phyloP scores from a whole-genome alignment of 208 protist genomes.

The Willaertia magna region DNA sequence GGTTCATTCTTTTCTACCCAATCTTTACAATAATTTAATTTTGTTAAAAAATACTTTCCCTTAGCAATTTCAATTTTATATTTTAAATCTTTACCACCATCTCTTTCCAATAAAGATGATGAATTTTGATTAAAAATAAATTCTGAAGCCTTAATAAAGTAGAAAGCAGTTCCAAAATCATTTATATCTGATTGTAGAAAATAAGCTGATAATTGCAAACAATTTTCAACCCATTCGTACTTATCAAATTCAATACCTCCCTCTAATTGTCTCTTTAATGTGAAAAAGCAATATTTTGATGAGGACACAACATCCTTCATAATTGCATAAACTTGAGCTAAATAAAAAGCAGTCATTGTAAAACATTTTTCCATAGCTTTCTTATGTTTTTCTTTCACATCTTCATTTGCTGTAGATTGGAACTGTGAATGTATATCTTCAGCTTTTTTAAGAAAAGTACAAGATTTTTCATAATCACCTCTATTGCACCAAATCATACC shows the following conservation, averaged over 20 bases:
- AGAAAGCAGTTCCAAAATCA: slow-evolving; percentile 53
- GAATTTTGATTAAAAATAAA: slow-evolving; percentile 17
- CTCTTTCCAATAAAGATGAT: background rate
- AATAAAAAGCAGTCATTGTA: slow-evolving; percentile 62
- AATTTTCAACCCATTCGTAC: slow-evolving; percentile 60
- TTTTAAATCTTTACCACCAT: background rate
- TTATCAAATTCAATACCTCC: slow-evolving; percentile 54
- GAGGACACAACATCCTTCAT: slow-evolving; percentile 38
- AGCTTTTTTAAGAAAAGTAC: background rate
- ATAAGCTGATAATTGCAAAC: slow-evolving; percentile 57
- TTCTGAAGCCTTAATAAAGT: slow-evolving; percentile 62
- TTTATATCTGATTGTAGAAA: slow-evolving; percentile 48
- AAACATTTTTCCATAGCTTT: slow-evolving; percentile 56
- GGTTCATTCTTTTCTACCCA: slow-evolving; percentile 24
- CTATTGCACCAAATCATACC: slow-evolving; percentile 18
- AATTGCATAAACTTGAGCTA: slow-evolving; percentile 56
- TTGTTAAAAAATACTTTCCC: background rate
- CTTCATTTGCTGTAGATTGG: background rate
- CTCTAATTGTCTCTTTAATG: slow-evolving; percentile 59
- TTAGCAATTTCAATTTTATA: background rate
- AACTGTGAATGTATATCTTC: slow-evolving; percentile 13
- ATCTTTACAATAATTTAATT: background rate
- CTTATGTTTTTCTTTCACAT: slow-evolving; percentile 19
- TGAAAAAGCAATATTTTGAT: slow-evolving; percentile 61
- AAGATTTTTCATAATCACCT: slow-evolving; percentile 13